Conservation (phyloP, 169 alveolate species). For the Blepharisma undulans region DNA sequence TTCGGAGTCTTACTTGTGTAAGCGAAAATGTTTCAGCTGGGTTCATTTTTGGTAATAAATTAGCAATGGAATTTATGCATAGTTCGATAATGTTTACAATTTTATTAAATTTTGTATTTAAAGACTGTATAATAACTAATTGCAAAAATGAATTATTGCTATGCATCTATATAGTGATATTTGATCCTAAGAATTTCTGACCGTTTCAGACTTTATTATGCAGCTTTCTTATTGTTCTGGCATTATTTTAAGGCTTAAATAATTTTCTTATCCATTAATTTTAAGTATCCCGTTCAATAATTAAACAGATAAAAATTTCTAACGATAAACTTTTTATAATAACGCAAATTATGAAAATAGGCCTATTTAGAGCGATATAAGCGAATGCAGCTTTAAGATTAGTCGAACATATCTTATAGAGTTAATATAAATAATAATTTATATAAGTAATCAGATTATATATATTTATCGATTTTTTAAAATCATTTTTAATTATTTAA, state of each 20-base stretch:
- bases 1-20: not conserved
- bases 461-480: not conserved
- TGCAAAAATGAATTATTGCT: too few relatives aligned
- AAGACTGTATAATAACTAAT: too few relatives aligned
- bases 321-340: not conserved
- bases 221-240: not conserved
- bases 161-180: not conserved
- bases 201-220: too few relatives aligned
- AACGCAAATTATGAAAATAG: not conserved
- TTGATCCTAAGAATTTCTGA: not conserved
- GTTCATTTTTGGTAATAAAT: not conserved
- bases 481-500: not conserved
- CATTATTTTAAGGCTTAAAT: not conserved
- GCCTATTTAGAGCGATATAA: not conserved
- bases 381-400: too few relatives aligned
- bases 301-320: not conserved
- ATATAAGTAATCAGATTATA: not conserved
- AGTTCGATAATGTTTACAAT: too few relatives aligned
- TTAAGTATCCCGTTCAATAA: not conserved
- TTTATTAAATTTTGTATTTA: too few relatives aligned
- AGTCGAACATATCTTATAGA: not conserved
- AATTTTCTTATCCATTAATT: not conserved
- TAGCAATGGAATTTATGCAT: not conserved
- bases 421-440: too few relatives aligned
- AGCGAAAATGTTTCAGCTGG: not conserved